phyloP scores from a whole-genome alignment of 306 rosid species.

The Trichosanthes cucumerina region DNA sequence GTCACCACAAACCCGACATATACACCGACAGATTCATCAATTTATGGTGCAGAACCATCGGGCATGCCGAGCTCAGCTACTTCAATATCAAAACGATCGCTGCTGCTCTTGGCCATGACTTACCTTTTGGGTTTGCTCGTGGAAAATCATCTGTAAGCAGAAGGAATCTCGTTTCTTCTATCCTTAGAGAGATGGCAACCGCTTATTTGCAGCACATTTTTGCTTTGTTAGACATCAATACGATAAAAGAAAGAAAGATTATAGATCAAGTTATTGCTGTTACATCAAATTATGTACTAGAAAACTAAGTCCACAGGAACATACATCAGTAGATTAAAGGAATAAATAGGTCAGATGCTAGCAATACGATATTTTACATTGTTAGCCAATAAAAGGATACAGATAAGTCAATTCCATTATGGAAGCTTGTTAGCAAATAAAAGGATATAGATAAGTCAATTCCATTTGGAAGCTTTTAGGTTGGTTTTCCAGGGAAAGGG shows the following conservation, averaged over 20 bases:
- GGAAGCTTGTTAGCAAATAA: conserved; percentile 40
- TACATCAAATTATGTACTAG: conserved; percentile 29
- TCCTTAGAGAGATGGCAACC: conserved; percentile 35
- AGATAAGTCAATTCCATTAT: conserved; percentile 18
- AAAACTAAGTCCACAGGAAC: conserved; percentile 23
- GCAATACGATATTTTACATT: conserved; percentile 27
- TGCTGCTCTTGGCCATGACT: conserved; percentile 27
- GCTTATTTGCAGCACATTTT: conserved; percentile 30
- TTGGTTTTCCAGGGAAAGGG: conserved; percentile 16
- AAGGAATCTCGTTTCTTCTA: conserved; percentile 26
- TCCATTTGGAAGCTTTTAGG: conserved; percentile 13
- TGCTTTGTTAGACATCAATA: conserved; percentile 2
- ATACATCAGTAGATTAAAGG: conserved; percentile 30
- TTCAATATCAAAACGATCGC: conserved; percentile 26
- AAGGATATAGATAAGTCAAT: conserved; percentile 25
- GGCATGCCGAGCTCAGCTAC: conserved; percentile 50
- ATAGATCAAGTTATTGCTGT: conserved; percentile 16
- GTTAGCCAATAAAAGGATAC: conserved; percentile 44
- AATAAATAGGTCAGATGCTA: conserved; percentile 39
- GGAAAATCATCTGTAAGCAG: conserved; percentile 28
- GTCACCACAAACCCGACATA: conserved; percentile 29
- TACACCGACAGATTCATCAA: conserved; percentile 47
- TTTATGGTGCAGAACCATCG: conserved; percentile 56
- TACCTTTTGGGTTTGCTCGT: conserved; percentile 33
- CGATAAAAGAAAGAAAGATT: neutral